Percentiles rank a stretch among this genome's conserved stretches.
Evolutionary conservation across 2,329 filamentous ascomycete genomes (phyloP).

Genomic region (Pseudocercospora fuligena): DNA sequence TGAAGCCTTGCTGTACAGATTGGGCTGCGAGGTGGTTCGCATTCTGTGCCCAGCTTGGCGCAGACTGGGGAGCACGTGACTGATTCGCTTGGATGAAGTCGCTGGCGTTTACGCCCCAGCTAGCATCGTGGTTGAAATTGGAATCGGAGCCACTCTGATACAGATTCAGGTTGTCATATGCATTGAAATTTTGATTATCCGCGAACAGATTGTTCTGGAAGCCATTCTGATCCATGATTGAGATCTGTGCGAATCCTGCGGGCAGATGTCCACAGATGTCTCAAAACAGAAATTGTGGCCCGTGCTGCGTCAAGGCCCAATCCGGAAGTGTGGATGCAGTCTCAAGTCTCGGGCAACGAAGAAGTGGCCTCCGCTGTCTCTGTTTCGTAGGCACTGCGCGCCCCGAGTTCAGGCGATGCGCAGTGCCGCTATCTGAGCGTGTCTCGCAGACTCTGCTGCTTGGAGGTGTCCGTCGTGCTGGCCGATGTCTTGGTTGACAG

Average conservation of each 20-base stretch:
- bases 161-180: slow-evolving; percentile 37
- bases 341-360: not conserved
- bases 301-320: slow-evolving; percentile 7
- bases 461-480: slow-evolving; percentile 7
- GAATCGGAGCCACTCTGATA: slow-evolving; percentile 36
- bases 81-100: slow-evolving; percentile 26
- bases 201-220: slow-evolving; percentile 37
- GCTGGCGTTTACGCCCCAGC: slow-evolving; percentile 41
- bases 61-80: slow-evolving; percentile 36
- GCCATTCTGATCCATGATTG: slow-evolving; percentile 30
- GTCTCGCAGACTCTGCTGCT: slow-evolving; percentile 12
- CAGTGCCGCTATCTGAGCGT: slow-evolving; percentile 12
- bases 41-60: slow-evolving; percentile 35
- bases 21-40: slow-evolving; percentile 32
- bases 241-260: slow-evolving; percentile 6
- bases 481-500: slow-evolving; percentile 12
- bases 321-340: slow-evolving; percentile 8
- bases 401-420: slow-evolving; percentile 11
- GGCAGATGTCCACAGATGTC: slow-evolving; percentile 14
- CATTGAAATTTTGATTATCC: slow-evolving; percentile 36
- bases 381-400: slow-evolving; percentile 18
- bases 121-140: slow-evolving; percentile 35
- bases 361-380: not conserved
- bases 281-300: slow-evolving; percentile 15
- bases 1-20: slow-evolving; percentile 25